Conservation (phyloP, 140 eudicot genomes). For the Senecio squalidus region DNA sequence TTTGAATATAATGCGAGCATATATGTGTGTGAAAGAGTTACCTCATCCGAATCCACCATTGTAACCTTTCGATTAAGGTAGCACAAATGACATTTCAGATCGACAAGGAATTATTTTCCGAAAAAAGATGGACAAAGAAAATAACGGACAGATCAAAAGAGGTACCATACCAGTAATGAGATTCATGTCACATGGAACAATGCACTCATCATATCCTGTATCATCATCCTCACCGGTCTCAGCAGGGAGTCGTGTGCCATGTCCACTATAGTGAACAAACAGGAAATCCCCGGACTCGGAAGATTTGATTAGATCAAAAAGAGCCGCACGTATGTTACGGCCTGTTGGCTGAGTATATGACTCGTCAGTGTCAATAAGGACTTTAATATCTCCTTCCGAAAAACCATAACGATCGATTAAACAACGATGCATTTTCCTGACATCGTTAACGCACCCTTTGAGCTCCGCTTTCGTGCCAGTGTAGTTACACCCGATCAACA, state of each 20-base stretch:
- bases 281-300: conserved; percentile 54
- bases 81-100: no score
- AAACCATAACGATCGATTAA: conserved; percentile 66
- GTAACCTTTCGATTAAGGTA: no score
- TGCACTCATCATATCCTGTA: conserved; percentile 85
- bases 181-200: conserved; percentile 87
- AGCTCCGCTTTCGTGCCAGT: conserved; percentile 74
- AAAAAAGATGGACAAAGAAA: no score
- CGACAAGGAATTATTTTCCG: no score
- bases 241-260: conserved; percentile 82
- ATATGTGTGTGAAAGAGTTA: no score
- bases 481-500: conserved; percentile 76
- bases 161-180: conserved; percentile 61
- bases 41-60: no score
- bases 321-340: conserved; percentile 46
- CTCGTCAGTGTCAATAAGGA: conserved; percentile 53
- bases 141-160: no score
- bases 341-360: conserved; percentile 77
- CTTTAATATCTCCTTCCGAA: conserved; percentile 50
- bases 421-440: conserved; percentile 50
- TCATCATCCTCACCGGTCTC: conserved; percentile 86
- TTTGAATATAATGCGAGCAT: no score
- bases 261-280: conserved; percentile 86
- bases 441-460: conserved; percentile 82
- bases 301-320: conserved; percentile 44